phyloP scores from a whole-genome alignment of 768 basidiomycete genomes.

The Tylopilus balloui region DNA sequence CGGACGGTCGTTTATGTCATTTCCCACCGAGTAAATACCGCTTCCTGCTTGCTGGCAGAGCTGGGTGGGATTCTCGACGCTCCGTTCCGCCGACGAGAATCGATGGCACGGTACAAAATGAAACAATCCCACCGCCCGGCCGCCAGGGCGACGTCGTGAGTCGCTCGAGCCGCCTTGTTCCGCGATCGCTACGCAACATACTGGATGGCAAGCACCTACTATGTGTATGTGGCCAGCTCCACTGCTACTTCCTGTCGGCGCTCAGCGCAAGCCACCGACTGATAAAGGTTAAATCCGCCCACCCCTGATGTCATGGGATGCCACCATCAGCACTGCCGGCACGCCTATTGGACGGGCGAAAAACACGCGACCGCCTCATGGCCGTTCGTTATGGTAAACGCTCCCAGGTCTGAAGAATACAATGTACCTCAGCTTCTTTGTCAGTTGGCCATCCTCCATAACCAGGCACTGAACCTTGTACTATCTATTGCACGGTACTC shows the following conservation, averaged over 20 bases:
- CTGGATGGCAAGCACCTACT: constrained; percentile 16
- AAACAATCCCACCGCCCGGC: background rate
- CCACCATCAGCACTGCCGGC: constrained; percentile 17
- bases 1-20: constrained; percentile 16
- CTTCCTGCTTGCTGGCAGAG: background rate
- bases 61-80: background rate
- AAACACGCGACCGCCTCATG: constrained; percentile 32
- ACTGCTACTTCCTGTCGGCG: background rate
- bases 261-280: constrained; percentile 5
- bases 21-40: too few relatives aligned
- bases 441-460: constrained; percentile 15
- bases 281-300: constrained; percentile 20
- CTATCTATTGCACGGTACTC: too few relatives aligned
- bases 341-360: background rate
- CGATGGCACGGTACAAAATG: background rate
- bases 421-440: constrained; percentile 3
- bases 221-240: constrained; percentile 1
- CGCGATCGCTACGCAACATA: constrained; percentile 6
- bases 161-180: background rate
- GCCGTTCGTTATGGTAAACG: constrained; percentile 7
- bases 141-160: background rate
- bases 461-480: constrained; percentile 9
- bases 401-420: constrained; percentile 8
- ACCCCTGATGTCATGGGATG: constrained; percentile 15
- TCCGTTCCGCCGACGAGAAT: background rate